phyloP scores from a whole-genome alignment of 2,329 filamentous ascomycete genomes.

The Beauveria sp. region DNA sequence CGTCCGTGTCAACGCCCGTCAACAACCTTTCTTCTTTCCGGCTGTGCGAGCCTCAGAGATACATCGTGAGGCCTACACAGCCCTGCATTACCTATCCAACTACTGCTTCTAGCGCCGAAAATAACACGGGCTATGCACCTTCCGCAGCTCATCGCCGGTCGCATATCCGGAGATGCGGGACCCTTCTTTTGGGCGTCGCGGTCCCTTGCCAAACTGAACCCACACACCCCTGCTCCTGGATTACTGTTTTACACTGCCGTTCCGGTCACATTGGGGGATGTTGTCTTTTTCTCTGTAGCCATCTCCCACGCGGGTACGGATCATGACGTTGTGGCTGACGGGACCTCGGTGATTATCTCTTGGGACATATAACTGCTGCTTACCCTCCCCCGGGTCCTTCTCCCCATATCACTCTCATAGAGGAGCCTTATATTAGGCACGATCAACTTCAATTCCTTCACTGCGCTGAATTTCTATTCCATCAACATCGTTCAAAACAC shows the following conservation, averaged over 20 bases:
- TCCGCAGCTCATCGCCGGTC: neutral
- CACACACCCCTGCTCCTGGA: neutral
- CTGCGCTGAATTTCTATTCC: neutral
- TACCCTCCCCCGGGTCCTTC: neutral
- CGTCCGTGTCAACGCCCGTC: neutral
- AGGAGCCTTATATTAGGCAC: neutral
- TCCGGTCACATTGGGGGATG: neutral
- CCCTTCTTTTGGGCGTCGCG: neutral
- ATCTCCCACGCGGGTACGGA: neutral
- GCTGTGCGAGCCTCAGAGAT: neutral
- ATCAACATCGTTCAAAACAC: too few species aligned
- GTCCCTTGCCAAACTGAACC: neutral
- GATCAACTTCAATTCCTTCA: neutral
- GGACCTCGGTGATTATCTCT: neutral
- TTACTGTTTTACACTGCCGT: neutral
- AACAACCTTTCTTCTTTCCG: neutral
- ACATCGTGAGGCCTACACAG: neutral
- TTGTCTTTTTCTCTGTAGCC: neutral
- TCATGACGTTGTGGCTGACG: conserved; percentile 8
- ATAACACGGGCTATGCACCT: neutral
- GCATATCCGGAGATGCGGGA: conserved; percentile 4
- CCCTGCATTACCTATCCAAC: neutral
- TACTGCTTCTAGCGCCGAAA: neutral
- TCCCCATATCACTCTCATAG: neutral
- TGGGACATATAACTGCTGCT: conserved; percentile 2